Evolutionary conservation across 257 asterid species (phyloP), one percentile per base, ranked within the genome.

Genomic region (Avicennia marina): DNA sequence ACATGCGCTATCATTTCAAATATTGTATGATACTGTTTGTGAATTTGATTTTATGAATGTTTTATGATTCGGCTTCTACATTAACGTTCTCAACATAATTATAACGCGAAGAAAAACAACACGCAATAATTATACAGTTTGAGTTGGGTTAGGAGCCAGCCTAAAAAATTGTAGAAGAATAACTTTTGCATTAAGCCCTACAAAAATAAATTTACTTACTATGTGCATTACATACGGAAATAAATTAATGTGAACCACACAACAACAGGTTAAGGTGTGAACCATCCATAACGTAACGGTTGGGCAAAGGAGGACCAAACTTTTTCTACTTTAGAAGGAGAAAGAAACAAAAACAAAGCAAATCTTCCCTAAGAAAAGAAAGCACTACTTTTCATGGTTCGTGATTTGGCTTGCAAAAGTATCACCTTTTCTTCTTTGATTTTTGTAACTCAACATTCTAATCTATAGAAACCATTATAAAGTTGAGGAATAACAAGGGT

Each of bases 381-480:
- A 49, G 65, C 79, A 58, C 74, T 62, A 62, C 77, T 65, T 72
- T 86, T 79, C 55, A 86, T 86, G 86, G 68, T 60, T 68, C 66
- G 71, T 66, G 75, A 80, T 70, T 71, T 77, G 73, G 75, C 77
- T 63, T 78, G 72, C 76, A 59, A 74, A 77, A 72, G 78, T 72
- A 62, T 61, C 52, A 60, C 68, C 56, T 67, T 78, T 54, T 57
- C 57, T n/a, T n/a, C 46, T 53, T 57, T 82, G 79, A 78, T 75
- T 75, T 80, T 64, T 40, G 69, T 67, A 71, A 67, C 70, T 79
- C 77, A 62, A 77, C 94, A 78, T 79, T 87, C 83, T 78, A 75
- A 77, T 79, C 75, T 73, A n/a, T 56, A 49, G 47, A 75, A 74
- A 76, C 78, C 85, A 85, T 52, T 57, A 60, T 69, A 76, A 82